phyloP scores from a whole-genome alignment of 164 flowering plant species.

The Kingdonia uniflora region DNA sequence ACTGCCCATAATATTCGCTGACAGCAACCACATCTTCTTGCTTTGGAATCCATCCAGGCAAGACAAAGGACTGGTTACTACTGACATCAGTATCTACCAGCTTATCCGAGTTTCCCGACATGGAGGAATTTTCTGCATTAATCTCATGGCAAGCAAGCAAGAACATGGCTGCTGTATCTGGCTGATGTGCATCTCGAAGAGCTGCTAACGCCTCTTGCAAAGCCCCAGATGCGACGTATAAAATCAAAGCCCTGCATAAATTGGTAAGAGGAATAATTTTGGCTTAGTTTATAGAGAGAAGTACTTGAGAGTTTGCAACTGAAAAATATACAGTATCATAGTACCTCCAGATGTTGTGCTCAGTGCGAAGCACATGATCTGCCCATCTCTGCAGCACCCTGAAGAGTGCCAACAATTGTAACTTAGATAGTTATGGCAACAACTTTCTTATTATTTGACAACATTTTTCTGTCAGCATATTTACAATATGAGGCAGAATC shows the following conservation, averaged over 20 bases:
- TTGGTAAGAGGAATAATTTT: background rate
- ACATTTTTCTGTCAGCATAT: too few species aligned
- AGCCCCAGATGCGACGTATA: conserved; percentile 92
- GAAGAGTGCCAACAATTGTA: conserved; percentile 7
- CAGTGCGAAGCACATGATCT: conserved; percentile 54
- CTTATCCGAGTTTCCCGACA: conserved; percentile 28
- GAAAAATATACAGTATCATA: background rate
- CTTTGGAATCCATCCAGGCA: conserved; percentile 53
- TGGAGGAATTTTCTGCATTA: conserved; percentile 32
- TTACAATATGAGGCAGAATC: too few species aligned
- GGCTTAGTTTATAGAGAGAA: background rate
- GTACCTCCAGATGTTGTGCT: conserved; percentile 97
- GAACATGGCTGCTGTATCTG: conserved; percentile 97
- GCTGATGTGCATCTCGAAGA: conserved; percentile 81
- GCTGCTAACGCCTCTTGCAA: conserved; percentile 84
- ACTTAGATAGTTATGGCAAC: background rate
- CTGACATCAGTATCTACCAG: conserved; percentile 18
- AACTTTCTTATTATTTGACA: too few species aligned
- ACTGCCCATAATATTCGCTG: conserved; percentile 73
- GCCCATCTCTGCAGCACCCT: conserved; percentile 99
- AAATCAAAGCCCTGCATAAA: conserved; percentile 69
- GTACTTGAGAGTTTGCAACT: background rate
- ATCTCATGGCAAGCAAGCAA: conserved; percentile 82
- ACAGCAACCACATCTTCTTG: conserved; percentile 82
- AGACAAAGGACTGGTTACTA: conserved; percentile 15